A percentile compares a stretch with the other conserved stretches of the same genome.
These are phyloP conservation scores for Phytophthora uliginosa DNA, from an alignment of 352 stramenopile species.

Conservation along the genomic window DNA sequence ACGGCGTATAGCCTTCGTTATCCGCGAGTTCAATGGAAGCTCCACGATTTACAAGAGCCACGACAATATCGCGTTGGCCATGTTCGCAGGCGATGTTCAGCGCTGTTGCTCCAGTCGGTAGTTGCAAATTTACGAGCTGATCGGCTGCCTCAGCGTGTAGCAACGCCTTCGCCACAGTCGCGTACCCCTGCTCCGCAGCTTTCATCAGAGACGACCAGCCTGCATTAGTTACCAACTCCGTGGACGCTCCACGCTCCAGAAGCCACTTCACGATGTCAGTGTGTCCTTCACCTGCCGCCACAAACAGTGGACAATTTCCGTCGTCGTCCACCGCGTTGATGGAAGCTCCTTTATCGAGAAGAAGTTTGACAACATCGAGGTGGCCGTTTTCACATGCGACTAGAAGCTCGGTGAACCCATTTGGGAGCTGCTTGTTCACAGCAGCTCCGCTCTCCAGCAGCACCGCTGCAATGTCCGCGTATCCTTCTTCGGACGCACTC, in stretches of 20 bases:
- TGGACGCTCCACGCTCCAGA: background rate
- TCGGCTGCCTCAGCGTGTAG: background rate
- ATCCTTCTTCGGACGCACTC: background rate
- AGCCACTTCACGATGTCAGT: slow-evolving; percentile 1
- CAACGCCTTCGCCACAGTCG: background rate
- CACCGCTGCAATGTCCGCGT: background rate
- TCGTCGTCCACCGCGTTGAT: background rate
- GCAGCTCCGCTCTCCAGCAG: background rate
- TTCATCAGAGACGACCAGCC: slow-evolving; percentile 7
- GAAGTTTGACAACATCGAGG: background rate
- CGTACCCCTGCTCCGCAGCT: background rate
- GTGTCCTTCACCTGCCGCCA: background rate
- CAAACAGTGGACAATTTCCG: background rate
- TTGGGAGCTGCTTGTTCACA: background rate
- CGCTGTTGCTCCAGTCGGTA: slow-evolving; percentile 6
- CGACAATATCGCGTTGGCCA: slow-evolving; percentile 1
- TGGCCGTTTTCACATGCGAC: background rate
- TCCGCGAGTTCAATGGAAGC: slow-evolving; percentile 7
- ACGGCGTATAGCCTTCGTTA: slow-evolving; percentile 12
- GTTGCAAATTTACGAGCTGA: background rate
- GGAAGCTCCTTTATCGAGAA: background rate
- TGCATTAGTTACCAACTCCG: background rate
- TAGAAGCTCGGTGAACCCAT: background rate
- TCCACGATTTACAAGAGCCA: slow-evolving; percentile 1
- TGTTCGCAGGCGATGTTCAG: slow-evolving; percentile 21